These are phyloP conservation scores for Boletus pseudopeckii DNA, from an alignment of 768 basidiomycete species.

Conservation along the genomic window DNA sequence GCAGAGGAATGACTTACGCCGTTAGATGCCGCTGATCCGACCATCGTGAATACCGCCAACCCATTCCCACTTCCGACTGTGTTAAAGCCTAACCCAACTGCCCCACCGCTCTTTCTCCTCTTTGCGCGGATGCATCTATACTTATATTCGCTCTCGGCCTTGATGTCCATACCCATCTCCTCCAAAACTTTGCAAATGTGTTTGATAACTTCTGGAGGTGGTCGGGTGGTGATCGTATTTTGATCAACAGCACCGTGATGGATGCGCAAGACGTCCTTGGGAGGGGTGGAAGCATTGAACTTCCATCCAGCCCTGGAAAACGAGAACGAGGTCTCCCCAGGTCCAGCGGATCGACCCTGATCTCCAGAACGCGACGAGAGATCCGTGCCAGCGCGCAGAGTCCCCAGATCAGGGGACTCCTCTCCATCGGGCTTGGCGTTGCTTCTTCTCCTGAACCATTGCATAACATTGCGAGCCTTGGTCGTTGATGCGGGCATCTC, in stretches of 20 bases:
- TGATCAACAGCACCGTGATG: constrained; percentile 94
- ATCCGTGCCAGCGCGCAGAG: constrained; percentile 20
- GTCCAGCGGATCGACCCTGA: constrained; percentile 18
- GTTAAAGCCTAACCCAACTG: constrained; percentile 44
- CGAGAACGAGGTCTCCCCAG: constrained; percentile 32
- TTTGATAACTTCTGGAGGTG: constrained; percentile 84
- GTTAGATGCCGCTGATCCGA: constrained; percentile 80
- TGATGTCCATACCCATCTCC: constrained; percentile 88
- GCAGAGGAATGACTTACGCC: constrained; percentile 55
- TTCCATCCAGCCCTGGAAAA: constrained; percentile 38
- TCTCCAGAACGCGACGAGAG: constrained; percentile 27
- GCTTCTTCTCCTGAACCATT: constrained; percentile 88
- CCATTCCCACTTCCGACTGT: constrained; percentile 38
- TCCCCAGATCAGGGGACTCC: constrained; percentile 11
- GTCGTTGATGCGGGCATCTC: constrained; percentile 70
- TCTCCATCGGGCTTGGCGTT: constrained; percentile 38
- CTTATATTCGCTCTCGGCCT: constrained; percentile 87
- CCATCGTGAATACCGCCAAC: constrained; percentile 72
- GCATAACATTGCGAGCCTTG: constrained; percentile 95
- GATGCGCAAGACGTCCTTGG: constrained; percentile 60
- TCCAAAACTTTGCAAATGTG: constrained; percentile 78
- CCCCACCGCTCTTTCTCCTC: constrained; percentile 53
- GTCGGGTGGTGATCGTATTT: constrained; percentile 77
- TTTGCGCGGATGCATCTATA: constrained; percentile 81
- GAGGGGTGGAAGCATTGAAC: constrained; percentile 29